These are phyloP conservation scores for Sequoiadendron giganteum DNA, from an alignment of 75 land plant genomes.

Conservation along the genomic window DNA sequence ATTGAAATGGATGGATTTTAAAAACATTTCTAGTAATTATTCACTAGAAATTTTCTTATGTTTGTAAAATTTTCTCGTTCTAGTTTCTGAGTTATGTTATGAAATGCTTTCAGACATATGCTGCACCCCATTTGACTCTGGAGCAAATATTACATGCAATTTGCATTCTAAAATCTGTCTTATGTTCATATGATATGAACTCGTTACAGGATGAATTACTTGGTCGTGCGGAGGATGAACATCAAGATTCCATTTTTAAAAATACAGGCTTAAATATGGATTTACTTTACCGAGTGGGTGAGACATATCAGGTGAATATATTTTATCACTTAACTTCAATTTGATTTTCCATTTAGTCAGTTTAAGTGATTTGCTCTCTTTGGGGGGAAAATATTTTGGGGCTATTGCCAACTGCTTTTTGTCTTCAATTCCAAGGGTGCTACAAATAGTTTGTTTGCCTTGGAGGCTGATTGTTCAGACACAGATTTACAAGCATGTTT, in stretches of 20 bases:
- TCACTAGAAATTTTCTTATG: not conserved
- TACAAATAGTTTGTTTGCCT: not conserved
- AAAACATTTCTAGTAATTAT: not conserved
- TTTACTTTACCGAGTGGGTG: slow-evolving; percentile 87
- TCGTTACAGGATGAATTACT: slow-evolving; percentile 83
- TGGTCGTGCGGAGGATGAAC: slow-evolving; percentile 63
- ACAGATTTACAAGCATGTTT: not conserved
- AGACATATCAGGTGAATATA: slow-evolving; percentile 59
- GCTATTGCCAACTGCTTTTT: not conserved
- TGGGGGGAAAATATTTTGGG: not conserved
- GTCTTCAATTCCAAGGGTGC: not conserved
- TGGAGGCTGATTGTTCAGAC: not conserved
- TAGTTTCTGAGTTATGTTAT: not conserved
- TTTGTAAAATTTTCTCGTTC: not conserved
- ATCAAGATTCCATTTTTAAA: slow-evolving; percentile 45
- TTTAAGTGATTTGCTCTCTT: not conserved
- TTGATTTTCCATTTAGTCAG: not conserved
- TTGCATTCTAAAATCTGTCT: not conserved
- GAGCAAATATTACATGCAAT: not conserved
- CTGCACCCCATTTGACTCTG: not conserved
- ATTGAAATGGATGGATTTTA: not conserved
- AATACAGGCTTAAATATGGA: slow-evolving; percentile 64
- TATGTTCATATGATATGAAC: not conserved
- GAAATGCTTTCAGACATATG: not conserved
- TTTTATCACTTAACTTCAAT: not conserved